Evolutionary conservation across 768 basidiomycete species (phyloP), one percentile per base, ranked within the genome.

Genomic region (Collybia sp.): DNA sequence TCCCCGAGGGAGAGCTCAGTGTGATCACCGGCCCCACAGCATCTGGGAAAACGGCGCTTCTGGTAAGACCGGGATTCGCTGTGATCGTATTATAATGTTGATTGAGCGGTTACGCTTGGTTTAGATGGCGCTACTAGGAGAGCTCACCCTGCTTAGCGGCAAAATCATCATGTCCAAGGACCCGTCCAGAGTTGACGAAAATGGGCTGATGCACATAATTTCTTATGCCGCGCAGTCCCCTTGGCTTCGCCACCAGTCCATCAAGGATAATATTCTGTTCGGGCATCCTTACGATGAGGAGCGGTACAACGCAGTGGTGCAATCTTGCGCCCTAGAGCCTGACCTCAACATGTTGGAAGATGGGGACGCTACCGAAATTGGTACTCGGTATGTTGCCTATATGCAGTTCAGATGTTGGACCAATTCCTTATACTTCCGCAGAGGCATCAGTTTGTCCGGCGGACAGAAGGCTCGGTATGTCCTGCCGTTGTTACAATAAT

Each of bases 321-420:
- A 91, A 43, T 85, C 81, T 12, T 97, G 94, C 57, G 93, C 92
- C 1, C 63, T 98, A 43, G 67, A 60, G 20, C 80, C 86, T 0
- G 95, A 98, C 68, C 63, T 98, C 46, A 79, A 85, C 5, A 76
- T 93, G 10, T 63, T 97, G 1, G 89, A 94, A 46, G 84, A 93
- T 55, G 95, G 95, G 0, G 93, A 91, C 57, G 68, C 65, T 45
- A 93, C 90, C 1, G 86, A 91, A 64, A 88, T 94, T 52, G 91
- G 91, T 12, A 83, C 81, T 12, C 71, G 82, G 72, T 77, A 41
- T 11, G 70, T n/a, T 57, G 35, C 10, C 35, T 10, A 18, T 37
- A 37, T 37, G 3, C 3, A 3, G 13, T 30, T 45, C 16, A 19
- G 9, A 13, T 19, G 17, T 35, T 30, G 13, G 58, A 19, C 37